Evolutionary conservation across 805 yeast genomes (phyloP), one percentile per base, ranked within the genome.

Genomic region (Priceomyces carsonii): DNA sequence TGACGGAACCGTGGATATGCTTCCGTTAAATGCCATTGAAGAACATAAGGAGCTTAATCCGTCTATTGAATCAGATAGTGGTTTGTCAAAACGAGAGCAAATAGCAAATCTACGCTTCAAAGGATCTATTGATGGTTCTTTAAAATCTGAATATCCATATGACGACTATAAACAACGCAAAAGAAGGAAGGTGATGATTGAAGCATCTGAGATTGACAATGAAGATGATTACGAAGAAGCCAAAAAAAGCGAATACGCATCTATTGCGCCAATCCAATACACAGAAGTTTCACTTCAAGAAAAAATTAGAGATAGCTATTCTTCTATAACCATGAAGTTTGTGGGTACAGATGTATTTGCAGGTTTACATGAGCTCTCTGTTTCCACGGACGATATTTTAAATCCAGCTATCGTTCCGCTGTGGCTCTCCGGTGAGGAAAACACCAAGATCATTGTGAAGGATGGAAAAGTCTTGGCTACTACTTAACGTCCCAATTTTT

Each of bases 351-450:
- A 86, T 52, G 73, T 87, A 0, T 86, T 80, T 68, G 95, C 79
- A 2, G 95, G 95, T 0, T 50, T 86, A 24, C 88, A 84, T 55
- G 82, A 84, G 48, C 63, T 86, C 12, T 74, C 88, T 18, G 61
- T 57, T 1, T 17, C 24, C 9, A 41, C 47, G 65, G 64, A 34
- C 38, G 61, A 43, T 73, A 48, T 70, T 0, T 57, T 80, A 2
- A 73, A 83, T 45, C 73, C 84, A 0, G 61, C 69, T n/a, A 63
- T 45, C 0, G 59, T 84, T 10, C 95, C 95, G 1, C 73, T 79
- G 19, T 86, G 89, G 90, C 55, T 86, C 20, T 79, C 90, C 3
- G 95, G 95, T 2, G 88, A 85, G 53, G 81, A 80, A 42, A 83
- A 85, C 0, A 59, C 61, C 26, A 63, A 74, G 23, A 89, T 89